Evolutionary conservation across 2,329 filamentous ascomycete species (phyloP).

Genomic region (Pleomassaria siparia): DNA sequence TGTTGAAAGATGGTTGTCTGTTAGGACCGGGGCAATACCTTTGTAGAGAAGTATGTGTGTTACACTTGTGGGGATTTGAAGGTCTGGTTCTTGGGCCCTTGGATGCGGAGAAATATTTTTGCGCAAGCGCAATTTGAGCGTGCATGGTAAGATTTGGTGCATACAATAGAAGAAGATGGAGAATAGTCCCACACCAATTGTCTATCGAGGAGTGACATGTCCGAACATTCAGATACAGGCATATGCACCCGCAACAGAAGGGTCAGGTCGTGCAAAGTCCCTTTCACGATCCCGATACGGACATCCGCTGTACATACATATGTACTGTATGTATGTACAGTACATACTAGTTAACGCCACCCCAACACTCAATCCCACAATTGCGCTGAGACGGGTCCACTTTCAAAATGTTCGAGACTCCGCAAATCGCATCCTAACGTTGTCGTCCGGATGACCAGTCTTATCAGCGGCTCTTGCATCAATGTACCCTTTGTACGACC

Average conservation of each 20-base stretch:
- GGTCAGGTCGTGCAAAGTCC: background rate
- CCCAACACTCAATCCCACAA: background rate
- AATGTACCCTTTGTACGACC: background rate
- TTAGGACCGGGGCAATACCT: background rate
- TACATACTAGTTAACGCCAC: no score
- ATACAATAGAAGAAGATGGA: background rate
- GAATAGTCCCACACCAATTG: background rate
- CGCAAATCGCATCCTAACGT: background rate
- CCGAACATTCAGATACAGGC: background rate
- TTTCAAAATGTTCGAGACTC: background rate
- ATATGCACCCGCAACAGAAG: background rate
- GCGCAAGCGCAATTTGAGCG: background rate
- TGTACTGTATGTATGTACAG: no score
- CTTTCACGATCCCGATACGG: background rate
- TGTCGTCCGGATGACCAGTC: background rate
- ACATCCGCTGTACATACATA: background rate
- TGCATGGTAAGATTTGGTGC: background rate
- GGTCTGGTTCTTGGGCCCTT: background rate
- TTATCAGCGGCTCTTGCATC: background rate
- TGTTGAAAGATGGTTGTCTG: background rate
- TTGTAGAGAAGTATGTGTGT: background rate
- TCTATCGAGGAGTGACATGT: background rate
- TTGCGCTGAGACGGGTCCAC: background rate
- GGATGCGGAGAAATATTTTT: background rate
- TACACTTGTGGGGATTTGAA: slow-evolving; percentile 5